Evolutionary conservation across 768 basidiomycete species (phyloP), one percentile per base, ranked within the genome.

Genomic region (Amanita polypyramis): DNA sequence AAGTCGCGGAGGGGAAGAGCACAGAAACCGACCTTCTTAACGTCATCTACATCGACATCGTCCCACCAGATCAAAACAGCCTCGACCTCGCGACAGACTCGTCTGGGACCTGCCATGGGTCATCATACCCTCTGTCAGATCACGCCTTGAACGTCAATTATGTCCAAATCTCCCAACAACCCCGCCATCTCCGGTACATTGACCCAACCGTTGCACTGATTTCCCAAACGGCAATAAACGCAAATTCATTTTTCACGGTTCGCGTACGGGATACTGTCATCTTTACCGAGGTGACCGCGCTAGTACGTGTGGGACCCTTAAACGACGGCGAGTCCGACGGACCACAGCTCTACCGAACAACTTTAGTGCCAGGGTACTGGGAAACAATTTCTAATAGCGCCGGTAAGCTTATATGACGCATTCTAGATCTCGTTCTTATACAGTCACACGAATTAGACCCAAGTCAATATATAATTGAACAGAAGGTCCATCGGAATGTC

Each of bases 151-250:
- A 52, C 38, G 32, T 59, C 55, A 61, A 64, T 23, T 54, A 65
- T 47, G 52, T 69, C 15, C 65, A 65, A 45, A 62, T 67, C 7
- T 69, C 72, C n/a, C 64, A 65, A 45, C 62, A 67, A 32, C 68
- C 79, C 34, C 80, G 82, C 27, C 72, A 69, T 19, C 65, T 86
- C 45, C 64, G 63, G 9, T 63, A 70, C 37, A 83, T 86, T 53
- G 79, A 86, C 55, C 80, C 82, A 0, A 79, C 78, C 1, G 70
- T 86, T 21, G 80, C 83, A 15, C 77, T 86, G 53, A 58, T 75
- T 27, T 75, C 81, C 3, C 70, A 62, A 2, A 62, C 69, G 2
- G 55, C 66, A 3, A 65, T 81, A 29, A 57, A 63, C 8, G 80
- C 80, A 23, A 69, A 70, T 25, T 80, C 79, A 0, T 67, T 67